phyloP scores from a whole-genome alignment of 345 rosid genomes.

The Aegle marmelos region DNA sequence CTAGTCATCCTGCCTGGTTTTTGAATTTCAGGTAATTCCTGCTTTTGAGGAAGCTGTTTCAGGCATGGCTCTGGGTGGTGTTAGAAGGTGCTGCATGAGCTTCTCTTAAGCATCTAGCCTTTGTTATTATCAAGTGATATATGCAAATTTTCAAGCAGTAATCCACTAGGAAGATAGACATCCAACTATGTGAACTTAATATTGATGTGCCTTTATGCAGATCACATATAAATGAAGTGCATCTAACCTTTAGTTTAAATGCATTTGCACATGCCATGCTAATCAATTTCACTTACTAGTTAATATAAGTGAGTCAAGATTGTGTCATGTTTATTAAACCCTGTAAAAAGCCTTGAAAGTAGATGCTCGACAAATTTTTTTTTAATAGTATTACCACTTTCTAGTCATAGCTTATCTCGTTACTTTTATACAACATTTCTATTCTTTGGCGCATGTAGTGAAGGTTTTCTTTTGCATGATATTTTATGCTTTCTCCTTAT shows the following conservation, averaged over 20 bases:
- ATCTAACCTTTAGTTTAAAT: not conserved
- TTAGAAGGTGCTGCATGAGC: slow-evolving; percentile 68
- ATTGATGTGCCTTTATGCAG: not conserved
- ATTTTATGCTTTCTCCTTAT: slow-evolving; percentile 1
- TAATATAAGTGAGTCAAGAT: not conserved
- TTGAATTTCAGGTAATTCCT: slow-evolving; percentile 73
- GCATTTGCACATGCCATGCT: not conserved
- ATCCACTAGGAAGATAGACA: not conserved
- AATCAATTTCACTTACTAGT: not conserved
- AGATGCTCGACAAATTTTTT: not conserved
- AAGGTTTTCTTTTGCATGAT: not conserved
- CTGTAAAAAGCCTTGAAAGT: not conserved
- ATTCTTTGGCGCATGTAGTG: not conserved
- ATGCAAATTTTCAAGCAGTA: not conserved
- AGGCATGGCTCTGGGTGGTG: slow-evolving; percentile 85
- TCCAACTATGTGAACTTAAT: not conserved
- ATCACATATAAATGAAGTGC: not conserved
- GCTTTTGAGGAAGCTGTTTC: slow-evolving; percentile 93
- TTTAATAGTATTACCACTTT: not conserved
- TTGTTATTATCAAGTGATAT: slow-evolving; percentile 3
- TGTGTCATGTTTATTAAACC: not conserved
- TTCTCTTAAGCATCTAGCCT: slow-evolving; percentile 6
- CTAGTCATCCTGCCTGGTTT: slow-evolving; percentile 13
- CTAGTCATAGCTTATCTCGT: not conserved
- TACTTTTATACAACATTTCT: not conserved